These are phyloP conservation scores for Plasmodium vivax DNA, from an alignment of 169 alveolate species.

Conservation along the genomic window DNA sequence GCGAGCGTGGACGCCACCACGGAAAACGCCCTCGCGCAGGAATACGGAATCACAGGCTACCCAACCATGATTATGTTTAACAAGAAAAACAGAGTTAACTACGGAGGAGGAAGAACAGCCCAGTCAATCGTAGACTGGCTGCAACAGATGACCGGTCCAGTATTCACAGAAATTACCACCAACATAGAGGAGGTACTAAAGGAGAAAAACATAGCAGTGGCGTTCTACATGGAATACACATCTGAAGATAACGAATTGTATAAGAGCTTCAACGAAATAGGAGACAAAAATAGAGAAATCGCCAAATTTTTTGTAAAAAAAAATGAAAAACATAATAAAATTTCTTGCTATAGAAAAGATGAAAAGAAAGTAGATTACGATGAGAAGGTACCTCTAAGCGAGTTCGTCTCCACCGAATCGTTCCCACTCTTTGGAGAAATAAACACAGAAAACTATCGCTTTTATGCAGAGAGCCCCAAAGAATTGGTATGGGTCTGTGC, in stretches of 20 bases:
- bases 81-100: slow-evolving; percentile 77
- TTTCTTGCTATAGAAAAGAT: slow-evolving; percentile 60
- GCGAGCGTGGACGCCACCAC: slow-evolving; percentile 94
- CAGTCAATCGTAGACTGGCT: slow-evolving; percentile 81
- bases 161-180: slow-evolving; percentile 73
- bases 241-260: slow-evolving; percentile 71
- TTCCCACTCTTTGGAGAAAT: slow-evolving; percentile 85
- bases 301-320: slow-evolving; percentile 78
- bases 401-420: slow-evolving; percentile 78
- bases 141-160: slow-evolving; percentile 79
- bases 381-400: slow-evolving; percentile 50
- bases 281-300: slow-evolving; percentile 79
- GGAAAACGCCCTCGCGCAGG: slow-evolving; percentile 84
- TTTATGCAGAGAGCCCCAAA: slow-evolving; percentile 81
- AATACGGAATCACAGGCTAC: slow-evolving; percentile 91
- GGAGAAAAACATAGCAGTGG: slow-evolving; percentile 48
- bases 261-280: slow-evolving; percentile 76
- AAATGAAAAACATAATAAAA: slow-evolving; percentile 73
- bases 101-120: slow-evolving; percentile 83
- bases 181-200: slow-evolving; percentile 46
- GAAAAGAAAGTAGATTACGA: slow-evolving; percentile 73
- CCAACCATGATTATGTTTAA: slow-evolving; percentile 94
- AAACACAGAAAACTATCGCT: slow-evolving; percentile 81
- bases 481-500: slow-evolving; percentile 86
- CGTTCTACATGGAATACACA: slow-evolving; percentile 74